Conservation (phyloP, 2,329 filamentous ascomycete genomes). For the Penicillium sp. region DNA sequence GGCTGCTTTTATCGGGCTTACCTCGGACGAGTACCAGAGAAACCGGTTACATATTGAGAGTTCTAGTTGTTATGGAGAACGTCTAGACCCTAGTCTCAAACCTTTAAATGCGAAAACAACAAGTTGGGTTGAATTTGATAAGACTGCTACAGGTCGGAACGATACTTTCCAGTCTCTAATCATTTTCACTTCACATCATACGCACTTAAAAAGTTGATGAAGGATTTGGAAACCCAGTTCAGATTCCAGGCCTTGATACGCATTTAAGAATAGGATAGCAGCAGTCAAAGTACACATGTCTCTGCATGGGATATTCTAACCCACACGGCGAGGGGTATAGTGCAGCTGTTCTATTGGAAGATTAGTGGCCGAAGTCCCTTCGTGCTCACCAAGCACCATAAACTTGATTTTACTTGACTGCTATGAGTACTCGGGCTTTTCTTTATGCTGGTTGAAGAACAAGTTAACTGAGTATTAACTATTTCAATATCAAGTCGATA, state of each 20-base stretch:
- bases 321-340: not conserved
- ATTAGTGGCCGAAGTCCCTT: not conserved
- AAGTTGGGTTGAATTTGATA: not conserved
- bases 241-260: not conserved
- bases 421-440: no score
- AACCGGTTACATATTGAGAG: not conserved
- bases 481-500: not conserved
- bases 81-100: not conserved
- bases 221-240: not conserved
- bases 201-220: not conserved
- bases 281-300: not conserved
- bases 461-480: no score
- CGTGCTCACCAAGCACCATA: not conserved
- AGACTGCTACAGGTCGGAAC: not conserved
- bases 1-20: not conserved
- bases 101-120: not conserved
- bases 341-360: not conserved
- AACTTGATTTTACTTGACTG: no score
- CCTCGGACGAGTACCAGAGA: not conserved
- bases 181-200: not conserved
- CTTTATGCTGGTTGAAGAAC: not conserved
- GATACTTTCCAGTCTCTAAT: not conserved
- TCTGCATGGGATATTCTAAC: not conserved
- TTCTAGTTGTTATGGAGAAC: not conserved
- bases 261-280: not conserved